Evolutionary conservation across 208 protist species (phyloP).

Genomic region (Tritrichomonas foetus): DNA sequence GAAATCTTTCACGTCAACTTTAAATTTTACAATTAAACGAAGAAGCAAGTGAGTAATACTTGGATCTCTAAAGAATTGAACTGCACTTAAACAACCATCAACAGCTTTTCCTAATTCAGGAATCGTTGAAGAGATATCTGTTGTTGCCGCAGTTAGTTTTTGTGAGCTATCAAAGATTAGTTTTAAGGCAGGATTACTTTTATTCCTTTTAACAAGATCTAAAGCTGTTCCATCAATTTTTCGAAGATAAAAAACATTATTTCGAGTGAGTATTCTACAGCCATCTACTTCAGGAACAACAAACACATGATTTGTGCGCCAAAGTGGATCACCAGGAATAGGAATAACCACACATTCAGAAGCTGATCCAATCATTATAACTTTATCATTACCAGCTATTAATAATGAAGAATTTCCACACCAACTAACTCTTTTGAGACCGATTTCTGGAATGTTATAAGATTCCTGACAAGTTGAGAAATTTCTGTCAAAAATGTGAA

Average conservation of each 20-base stretch:
- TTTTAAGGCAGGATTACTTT: neutral
- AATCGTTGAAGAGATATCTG: neutral
- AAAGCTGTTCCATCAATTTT: neutral
- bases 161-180: neutral
- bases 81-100: neutral
- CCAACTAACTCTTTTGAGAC: neutral
- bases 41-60: neutral
- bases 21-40: neutral
- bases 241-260: neutral
- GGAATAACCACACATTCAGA: neutral
- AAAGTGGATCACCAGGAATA: neutral
- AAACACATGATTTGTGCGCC: neutral
- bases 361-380: neutral
- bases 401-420: neutral
- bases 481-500: too few species aligned
- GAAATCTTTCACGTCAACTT: neutral
- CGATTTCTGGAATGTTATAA: too few species aligned
- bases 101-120: neutral
- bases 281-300: neutral
- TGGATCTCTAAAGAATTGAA: neutral
- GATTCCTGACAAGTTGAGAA: too few species aligned
- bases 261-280: neutral
- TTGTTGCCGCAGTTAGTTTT: neutral
- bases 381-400: neutral
- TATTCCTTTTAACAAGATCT: neutral